Percentiles rank a stretch among this genome's conserved stretches.
Evolutionary conservation across 306 rosid species (phyloP).

Genomic region (Glycine latifolia): DNA sequence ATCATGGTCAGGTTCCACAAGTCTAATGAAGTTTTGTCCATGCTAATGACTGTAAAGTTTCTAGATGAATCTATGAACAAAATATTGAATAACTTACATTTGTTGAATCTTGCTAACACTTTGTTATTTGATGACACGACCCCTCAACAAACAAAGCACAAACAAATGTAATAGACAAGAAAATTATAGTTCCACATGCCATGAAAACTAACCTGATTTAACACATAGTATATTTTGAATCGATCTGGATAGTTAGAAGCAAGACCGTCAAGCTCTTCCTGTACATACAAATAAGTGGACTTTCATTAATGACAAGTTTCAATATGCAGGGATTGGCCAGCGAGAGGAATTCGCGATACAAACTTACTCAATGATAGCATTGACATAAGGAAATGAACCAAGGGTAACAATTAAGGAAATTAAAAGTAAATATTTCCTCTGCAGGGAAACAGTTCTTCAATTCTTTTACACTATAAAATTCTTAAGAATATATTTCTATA

Average conservation of each 20-base stretch:
- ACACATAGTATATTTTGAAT: constrained; percentile 76
- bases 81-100: background rate
- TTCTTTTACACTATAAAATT: background rate
- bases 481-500: constrained; percentile 8
- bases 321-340: constrained; percentile 19
- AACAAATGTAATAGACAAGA: background rate
- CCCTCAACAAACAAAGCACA: constrained; percentile 20
- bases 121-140: constrained; percentile 4
- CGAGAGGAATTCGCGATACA: background rate
- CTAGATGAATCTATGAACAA: background rate
- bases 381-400: background rate
- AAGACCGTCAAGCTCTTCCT: constrained; percentile 90
- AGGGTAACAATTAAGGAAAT: constrained; percentile 1
- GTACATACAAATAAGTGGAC: constrained; percentile 45
- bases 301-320: constrained; percentile 17
- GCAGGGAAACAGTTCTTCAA: constrained; percentile 21
- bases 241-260: constrained; percentile 71
- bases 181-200: constrained; percentile 33
- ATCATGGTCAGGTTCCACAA: constrained; percentile 12
- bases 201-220: constrained; percentile 76
- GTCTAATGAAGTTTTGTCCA: constrained; percentile 10
- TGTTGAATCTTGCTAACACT: constrained; percentile 7
- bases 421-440: background rate
- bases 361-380: constrained; percentile 3
- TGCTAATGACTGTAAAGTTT: constrained; percentile 7